A percentile compares a stretch with the other conserved stretches of the same genome.
These are phyloP conservation scores for Pyrus hybrid DNA, from an alignment of 331 rosid species.

Conservation along the genomic window DNA sequence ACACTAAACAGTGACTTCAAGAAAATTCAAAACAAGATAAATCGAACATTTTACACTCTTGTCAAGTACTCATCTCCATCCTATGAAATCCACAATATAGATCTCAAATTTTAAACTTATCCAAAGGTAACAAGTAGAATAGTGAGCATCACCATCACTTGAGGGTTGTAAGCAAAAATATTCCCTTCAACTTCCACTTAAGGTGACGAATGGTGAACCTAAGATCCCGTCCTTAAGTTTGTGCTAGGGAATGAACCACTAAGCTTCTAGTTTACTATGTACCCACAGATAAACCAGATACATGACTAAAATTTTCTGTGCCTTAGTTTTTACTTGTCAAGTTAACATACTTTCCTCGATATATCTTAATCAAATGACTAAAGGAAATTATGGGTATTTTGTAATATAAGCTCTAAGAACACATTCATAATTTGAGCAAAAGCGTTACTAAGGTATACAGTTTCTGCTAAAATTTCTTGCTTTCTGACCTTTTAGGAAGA, in stretches of 20 bases:
- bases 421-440: too few species aligned
- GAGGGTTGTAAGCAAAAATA: too few species aligned
- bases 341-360: neutral
- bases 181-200: neutral
- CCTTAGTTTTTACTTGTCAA: neutral
- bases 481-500: slow-evolving; percentile 76
- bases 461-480: neutral
- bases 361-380: neutral
- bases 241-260: neutral
- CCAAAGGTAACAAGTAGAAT: too few species aligned
- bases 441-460: too few species aligned
- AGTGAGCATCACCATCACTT: too few species aligned
- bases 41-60: neutral
- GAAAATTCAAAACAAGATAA: neutral
- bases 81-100: neutral
- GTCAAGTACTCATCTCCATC: neutral
- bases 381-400: neutral
- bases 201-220: neutral
- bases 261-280: neutral
- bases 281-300: neutral
- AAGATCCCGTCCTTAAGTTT: neutral
- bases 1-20: neutral
- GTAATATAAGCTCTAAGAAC: neutral
- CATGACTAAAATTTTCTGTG: neutral
- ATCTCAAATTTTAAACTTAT: too few species aligned